Evolutionary conservation across 495 filamentous ascomycete genomes (phyloP).

Genomic region (Lentithecium fluviatile): DNA sequence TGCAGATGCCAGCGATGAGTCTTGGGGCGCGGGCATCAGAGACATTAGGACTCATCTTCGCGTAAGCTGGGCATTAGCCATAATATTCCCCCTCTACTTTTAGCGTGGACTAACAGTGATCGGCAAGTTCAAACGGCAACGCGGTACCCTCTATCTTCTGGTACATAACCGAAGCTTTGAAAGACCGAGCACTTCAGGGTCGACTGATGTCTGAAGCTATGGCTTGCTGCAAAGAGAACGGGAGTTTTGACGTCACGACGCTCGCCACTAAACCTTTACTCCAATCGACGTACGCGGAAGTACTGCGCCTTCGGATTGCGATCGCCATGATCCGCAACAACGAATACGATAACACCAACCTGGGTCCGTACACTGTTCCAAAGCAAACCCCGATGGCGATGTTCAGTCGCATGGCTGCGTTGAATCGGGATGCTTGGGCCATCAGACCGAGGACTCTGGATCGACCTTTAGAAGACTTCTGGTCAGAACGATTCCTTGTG

Average conservation of each 20-base stretch:
- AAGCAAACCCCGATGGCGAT: neutral
- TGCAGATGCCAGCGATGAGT: neutral
- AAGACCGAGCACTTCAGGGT: neutral
- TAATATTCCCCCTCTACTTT: neutral
- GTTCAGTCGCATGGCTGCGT: neutral
- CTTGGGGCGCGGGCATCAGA: neutral
- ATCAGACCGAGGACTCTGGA: neutral
- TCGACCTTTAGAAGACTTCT: neutral
- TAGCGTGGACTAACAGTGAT: neutral
- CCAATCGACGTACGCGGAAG: conserved; percentile 14
- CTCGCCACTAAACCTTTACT: conserved; percentile 3
- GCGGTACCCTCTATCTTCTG: conserved; percentile 8
- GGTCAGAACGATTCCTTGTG: conserved; percentile 1
- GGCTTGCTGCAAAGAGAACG: neutral
- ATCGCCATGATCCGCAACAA: neutral
- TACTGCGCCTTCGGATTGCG: neutral
- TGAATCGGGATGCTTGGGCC: neutral
- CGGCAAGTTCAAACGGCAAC: conserved; percentile 1
- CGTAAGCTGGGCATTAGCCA: neutral
- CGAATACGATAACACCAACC: neutral
- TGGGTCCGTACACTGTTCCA: neutral
- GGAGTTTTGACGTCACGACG: neutral
- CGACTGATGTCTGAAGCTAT: neutral
- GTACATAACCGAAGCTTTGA: conserved; percentile 5
- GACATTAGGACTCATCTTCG: neutral